Conservation (phyloP, 2,329 filamentous ascomycete genomes). For the Penicillium hordei region DNA sequence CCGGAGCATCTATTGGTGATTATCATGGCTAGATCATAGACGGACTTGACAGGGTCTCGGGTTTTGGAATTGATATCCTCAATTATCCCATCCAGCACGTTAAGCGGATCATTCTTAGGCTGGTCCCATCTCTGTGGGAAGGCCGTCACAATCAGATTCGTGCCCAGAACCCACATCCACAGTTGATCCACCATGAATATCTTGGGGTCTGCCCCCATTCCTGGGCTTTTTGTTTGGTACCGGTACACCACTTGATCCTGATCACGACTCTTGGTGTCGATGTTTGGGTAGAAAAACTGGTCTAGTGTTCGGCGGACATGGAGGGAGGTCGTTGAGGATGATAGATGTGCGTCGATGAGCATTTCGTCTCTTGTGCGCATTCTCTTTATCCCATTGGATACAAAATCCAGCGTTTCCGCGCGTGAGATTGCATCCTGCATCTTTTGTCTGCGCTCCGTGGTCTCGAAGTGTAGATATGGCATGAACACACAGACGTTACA, state of each 20-base stretch:
- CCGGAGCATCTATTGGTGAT: slow-evolving; percentile 62
- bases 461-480: slow-evolving; percentile 67
- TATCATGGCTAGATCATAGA: slow-evolving; percentile 63
- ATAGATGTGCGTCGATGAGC: slow-evolving; percentile 41
- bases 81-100: slow-evolving; percentile 61
- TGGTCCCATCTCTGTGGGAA: slow-evolving; percentile 49
- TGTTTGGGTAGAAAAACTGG: slow-evolving; percentile 65
- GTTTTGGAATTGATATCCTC: slow-evolving; percentile 67
- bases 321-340: slow-evolving; percentile 37
- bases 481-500: slow-evolving; percentile 50
- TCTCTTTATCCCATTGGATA: slow-evolving; percentile 29
- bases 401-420: slow-evolving; percentile 29
- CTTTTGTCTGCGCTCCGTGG: slow-evolving; percentile 52
- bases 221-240: slow-evolving; percentile 49
- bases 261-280: slow-evolving; percentile 59
- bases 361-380: slow-evolving; percentile 34
- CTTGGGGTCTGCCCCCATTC: slow-evolving; percentile 50
- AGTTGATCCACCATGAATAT: slow-evolving; percentile 70
- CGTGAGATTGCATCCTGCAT: slow-evolving; percentile 58
- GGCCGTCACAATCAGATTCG: slow-evolving; percentile 56
- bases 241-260: slow-evolving; percentile 65
- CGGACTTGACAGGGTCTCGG: slow-evolving; percentile 57
- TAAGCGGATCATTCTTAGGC: slow-evolving; percentile 61
- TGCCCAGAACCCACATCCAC: slow-evolving; percentile 63
- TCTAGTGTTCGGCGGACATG: slow-evolving; percentile 64